Conservation (phyloP, 148 eudicot species). For the Drosera capensis region DNA sequence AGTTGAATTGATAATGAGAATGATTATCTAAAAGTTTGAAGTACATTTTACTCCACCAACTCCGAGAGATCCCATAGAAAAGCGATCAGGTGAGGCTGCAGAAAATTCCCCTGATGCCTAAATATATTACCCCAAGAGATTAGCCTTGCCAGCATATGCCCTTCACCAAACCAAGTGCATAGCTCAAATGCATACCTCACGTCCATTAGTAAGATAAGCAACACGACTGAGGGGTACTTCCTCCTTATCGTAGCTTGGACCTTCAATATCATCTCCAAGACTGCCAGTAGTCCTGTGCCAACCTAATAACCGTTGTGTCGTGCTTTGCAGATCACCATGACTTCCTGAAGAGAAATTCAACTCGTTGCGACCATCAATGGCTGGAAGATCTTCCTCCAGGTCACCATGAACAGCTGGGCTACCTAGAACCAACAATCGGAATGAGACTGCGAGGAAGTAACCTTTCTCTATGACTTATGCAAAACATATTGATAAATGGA, state of each 20-base stretch:
- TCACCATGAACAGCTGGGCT: slow-evolving; percentile 35
- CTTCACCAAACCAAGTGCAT: not conserved
- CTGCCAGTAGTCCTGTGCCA: slow-evolving; percentile 63
- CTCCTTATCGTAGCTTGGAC: slow-evolving; percentile 48
- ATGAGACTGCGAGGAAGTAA: not conserved
- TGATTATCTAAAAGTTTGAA: slow-evolving; percentile 7
- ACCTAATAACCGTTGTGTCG: slow-evolving; percentile 46
- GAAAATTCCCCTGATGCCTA: slow-evolving; percentile 69
- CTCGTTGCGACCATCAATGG: slow-evolving; percentile 27
- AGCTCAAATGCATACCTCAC: slow-evolving; percentile 22
- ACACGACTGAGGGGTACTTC: slow-evolving; percentile 37
- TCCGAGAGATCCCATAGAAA: slow-evolving; percentile 45
- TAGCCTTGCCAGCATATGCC: not conserved
- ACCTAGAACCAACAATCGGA: slow-evolving; percentile 11
- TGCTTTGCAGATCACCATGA: slow-evolving; percentile 43
- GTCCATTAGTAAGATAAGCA: slow-evolving; percentile 42
- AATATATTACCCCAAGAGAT: not conserved
- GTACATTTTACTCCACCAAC: slow-evolving; percentile 25
- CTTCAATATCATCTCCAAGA: slow-evolving; percentile 26
- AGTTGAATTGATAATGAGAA: no score
- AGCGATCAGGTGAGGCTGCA: slow-evolving; percentile 60
- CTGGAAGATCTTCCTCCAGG: slow-evolving; percentile 31
- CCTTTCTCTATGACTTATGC: no score
- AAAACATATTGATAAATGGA: no score
- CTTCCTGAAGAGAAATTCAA: slow-evolving; percentile 23